phyloP scores from a whole-genome alignment of 73 alveolate genomes.

The Tetrahymena thermophila region DNA sequence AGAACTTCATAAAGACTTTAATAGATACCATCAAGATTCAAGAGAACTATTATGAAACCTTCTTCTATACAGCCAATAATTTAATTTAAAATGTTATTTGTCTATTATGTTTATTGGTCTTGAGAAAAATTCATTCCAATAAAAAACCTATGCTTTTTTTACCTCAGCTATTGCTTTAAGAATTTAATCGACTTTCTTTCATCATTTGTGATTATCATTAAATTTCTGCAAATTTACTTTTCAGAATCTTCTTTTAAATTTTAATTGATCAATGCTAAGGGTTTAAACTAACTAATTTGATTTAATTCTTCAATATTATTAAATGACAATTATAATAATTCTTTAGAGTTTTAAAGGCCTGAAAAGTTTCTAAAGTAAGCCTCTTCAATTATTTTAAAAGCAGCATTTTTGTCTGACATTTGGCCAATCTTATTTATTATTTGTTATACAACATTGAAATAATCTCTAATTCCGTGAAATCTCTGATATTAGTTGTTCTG shows the following conservation, averaged over 20 bases:
- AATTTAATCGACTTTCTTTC: not conserved
- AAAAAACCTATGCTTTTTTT: not conserved
- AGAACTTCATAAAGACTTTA: constrained; percentile 46
- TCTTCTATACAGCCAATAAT: constrained; percentile 34
- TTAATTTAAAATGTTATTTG: not conserved
- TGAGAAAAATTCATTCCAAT: constrained; percentile 30
- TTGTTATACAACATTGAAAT: constrained; percentile 29
- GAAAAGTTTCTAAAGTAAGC: not conserved
- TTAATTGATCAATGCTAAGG: not conserved
- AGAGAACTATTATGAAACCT: constrained; percentile 10
- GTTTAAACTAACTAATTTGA: not conserved
- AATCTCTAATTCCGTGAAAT: constrained; percentile 77
- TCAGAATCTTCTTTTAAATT: constrained; percentile 31
- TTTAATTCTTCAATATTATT: not conserved
- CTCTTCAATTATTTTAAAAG: not conserved
- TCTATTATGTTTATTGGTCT: not conserved
- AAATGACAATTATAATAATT: not conserved
- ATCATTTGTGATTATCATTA: constrained; percentile 43
- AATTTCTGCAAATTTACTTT: not conserved
- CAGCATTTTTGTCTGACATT: not conserved
- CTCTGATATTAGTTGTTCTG: not conserved
- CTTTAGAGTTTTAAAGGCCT: not conserved
- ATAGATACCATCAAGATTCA: constrained; percentile 29
- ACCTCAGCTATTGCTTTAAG: not conserved
- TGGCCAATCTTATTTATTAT: not conserved